These are phyloP conservation scores for Microbotryum violaceum DNA, from an alignment of 1,284 basidiomycete genomes.

Conservation along the genomic window DNA sequence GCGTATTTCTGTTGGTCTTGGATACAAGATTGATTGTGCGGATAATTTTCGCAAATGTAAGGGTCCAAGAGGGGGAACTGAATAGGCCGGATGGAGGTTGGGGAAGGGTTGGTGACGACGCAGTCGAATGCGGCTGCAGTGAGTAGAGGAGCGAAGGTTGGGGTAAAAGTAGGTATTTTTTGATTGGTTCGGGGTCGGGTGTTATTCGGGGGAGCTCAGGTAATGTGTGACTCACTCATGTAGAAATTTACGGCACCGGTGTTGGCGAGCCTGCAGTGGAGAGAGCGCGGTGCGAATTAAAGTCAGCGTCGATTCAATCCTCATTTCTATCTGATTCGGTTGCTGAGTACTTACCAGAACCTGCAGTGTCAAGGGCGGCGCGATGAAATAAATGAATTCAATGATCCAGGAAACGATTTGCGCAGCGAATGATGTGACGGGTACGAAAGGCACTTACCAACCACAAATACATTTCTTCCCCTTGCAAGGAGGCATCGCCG, in stretches of 20 bases:
- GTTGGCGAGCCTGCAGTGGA: neutral
- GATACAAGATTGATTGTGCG: neutral
- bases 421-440: too few relatives aligned
- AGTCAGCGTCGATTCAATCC: neutral
- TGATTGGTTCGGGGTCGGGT: too few relatives aligned
- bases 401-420: too few relatives aligned
- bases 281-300: neutral
- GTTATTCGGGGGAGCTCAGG: too few relatives aligned
- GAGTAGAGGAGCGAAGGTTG: neutral
- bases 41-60: constrained; percentile 7
- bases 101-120: constrained; percentile 13
- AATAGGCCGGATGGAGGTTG: constrained; percentile 18
- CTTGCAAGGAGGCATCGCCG: constrained; percentile 24
- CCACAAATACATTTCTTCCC: constrained; percentile 27
- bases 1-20: constrained; percentile 3
- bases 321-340: too few relatives aligned
- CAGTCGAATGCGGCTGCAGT: constrained; percentile 25
- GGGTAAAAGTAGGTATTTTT: too few relatives aligned
- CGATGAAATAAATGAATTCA: neutral
- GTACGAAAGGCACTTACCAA: neutral
- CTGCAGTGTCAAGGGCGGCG: neutral
- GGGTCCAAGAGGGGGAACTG: constrained; percentile 16
- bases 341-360: neutral
- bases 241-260: constrained; percentile 25
- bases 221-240: constrained; percentile 10